phyloP scores from a whole-genome alignment of 2,329 filamentous ascomycete species.

The Scedosporium apiospermum region DNA sequence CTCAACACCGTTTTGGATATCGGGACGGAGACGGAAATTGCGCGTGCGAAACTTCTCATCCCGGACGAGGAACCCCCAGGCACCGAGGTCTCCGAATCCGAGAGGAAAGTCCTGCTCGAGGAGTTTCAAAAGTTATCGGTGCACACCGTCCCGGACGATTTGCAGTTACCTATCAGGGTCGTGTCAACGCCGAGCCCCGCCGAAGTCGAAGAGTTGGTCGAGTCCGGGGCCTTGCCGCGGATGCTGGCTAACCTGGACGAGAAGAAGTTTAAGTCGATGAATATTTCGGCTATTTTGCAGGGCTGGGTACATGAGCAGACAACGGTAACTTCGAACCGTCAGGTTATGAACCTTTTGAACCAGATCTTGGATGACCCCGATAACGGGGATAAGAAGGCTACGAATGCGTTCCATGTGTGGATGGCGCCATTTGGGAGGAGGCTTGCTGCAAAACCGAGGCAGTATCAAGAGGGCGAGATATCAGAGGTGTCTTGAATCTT shows the following conservation, averaged over 20 bases:
- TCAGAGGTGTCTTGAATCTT: not conserved
- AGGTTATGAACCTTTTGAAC: conserved; percentile 14
- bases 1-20: conserved; percentile 24
- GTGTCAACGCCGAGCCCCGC: conserved; percentile 16
- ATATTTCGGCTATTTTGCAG: conserved; percentile 29
- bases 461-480: not conserved
- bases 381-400: conserved; percentile 1
- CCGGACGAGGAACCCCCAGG: conserved; percentile 14
- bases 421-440: conserved; percentile 7
- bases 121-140: conserved; percentile 23
- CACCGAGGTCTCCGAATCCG: conserved; percentile 2
- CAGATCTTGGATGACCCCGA: conserved; percentile 2
- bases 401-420: conserved; percentile 4
- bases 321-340: conserved; percentile 31
- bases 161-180: conserved; percentile 26
- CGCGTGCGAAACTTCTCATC: conserved; percentile 24
- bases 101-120: conserved; percentile 12
- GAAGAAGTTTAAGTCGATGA: conserved; percentile 22
- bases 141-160: conserved; percentile 18
- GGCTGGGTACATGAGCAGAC: conserved; percentile 24
- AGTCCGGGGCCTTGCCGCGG: conserved; percentile 18
- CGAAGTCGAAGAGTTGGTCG: conserved; percentile 18
- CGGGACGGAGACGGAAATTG: conserved; percentile 25
- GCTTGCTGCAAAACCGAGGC: conserved; percentile 6
- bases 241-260: conserved; percentile 20